phyloP scores from a whole-genome alignment of 768 basidiomycete genomes.

The Lyophyllum decastes region DNA sequence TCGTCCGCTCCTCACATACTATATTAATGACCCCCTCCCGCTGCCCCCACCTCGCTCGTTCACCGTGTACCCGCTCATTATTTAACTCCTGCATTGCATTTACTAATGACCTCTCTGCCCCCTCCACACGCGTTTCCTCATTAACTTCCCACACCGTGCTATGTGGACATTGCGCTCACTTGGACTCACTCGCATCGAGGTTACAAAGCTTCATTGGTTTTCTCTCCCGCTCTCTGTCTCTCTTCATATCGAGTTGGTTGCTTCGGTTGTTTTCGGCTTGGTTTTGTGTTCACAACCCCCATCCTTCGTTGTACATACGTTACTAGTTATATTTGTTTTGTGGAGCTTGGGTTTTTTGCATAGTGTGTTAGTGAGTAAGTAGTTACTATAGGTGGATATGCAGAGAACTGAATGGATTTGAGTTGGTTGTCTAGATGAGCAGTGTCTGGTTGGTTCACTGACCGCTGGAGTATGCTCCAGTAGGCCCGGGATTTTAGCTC shows the following conservation, averaged over 20 bases:
- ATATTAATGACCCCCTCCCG: neutral
- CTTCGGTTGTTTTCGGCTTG: neutral
- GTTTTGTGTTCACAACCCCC: neutral
- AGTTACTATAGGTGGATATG: neutral
- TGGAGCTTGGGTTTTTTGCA: neutral
- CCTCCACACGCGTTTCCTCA: neutral
- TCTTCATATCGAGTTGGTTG: neutral
- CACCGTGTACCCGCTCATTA: neutral
- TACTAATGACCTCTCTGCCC: neutral
- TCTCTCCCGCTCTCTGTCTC: neutral
- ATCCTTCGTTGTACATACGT: neutral
- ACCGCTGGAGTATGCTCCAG: neutral
- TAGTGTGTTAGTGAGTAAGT: neutral
- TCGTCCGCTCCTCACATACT: neutral
- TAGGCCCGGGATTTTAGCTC: too few relatives aligned
- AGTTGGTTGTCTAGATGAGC: neutral
- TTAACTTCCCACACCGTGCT: neutral
- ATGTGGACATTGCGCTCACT: neutral
- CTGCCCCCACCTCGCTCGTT: neutral
- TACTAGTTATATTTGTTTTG: neutral
- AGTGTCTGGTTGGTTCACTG: neutral
- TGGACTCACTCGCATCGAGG: neutral
- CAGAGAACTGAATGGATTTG: neutral
- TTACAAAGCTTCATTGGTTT: neutral
- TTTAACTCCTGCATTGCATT: neutral